Conservation (phyloP, 2,329 filamentous ascomycete species). For the Aspergillus novoparasiticus region DNA sequence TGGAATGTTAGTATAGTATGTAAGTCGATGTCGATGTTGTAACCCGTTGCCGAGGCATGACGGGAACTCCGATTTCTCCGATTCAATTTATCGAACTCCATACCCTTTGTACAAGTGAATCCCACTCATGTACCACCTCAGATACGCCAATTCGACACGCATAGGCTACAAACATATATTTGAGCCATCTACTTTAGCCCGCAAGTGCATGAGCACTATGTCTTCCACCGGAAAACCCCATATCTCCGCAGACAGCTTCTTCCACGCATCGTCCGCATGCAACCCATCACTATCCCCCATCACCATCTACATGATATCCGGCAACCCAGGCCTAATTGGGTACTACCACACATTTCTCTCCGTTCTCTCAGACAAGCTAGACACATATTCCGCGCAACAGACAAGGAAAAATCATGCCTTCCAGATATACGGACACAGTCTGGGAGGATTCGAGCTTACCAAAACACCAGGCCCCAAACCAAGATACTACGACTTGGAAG, state of each 20-base stretch:
- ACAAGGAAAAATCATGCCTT: slow-evolving; percentile 13
- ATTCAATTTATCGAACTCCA: neutral
- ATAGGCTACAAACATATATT: neutral
- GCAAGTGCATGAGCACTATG: neutral
- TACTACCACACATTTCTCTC: slow-evolving; percentile 52
- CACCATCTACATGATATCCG: slow-evolving; percentile 51
- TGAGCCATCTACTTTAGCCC: neutral
- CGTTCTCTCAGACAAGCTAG: slow-evolving; percentile 32
- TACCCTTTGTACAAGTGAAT: neutral
- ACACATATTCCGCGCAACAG: neutral
- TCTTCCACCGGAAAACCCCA: slow-evolving; percentile 15
- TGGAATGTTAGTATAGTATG: neutral
- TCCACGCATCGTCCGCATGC: slow-evolving; percentile 17
- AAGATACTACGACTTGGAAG: slow-evolving; percentile 43
- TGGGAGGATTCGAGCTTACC: slow-evolving; percentile 38
- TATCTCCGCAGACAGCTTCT: slow-evolving; percentile 36
- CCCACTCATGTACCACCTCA: neutral
- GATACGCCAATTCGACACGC: neutral
- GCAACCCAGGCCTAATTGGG: slow-evolving; percentile 53
- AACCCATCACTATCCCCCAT: slow-evolving; percentile 13
- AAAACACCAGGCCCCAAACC: slow-evolving; percentile 9
- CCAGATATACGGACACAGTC: slow-evolving; percentile 38
- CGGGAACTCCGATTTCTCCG: neutral
- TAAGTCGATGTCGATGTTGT: neutral
- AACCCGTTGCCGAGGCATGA: neutral